Base-by-base conservation (phyloP, 257 asterid species). In the Solanum sejunctum region DNA sequence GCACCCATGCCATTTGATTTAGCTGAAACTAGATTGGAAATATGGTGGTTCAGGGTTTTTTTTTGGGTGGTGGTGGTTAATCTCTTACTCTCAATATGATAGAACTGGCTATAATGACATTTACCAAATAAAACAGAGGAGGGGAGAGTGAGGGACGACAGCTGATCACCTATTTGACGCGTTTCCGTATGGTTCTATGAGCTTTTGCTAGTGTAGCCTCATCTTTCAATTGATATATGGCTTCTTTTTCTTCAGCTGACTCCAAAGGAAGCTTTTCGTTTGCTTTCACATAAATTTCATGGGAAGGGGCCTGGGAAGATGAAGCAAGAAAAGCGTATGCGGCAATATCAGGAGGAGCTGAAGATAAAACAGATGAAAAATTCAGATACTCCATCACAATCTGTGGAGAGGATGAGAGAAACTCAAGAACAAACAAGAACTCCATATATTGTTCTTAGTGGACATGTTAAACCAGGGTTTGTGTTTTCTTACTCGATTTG, bases 241-340 rank as follows among this genome's bases (percentile, higher is more conserved):
- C 64, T 83, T 85, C 51, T 83, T 54, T 21, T 87, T 84, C 75
- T 43, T 88, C 96, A 95, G 99, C 84, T 97, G 91, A 95, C 99
- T 47, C 99, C 97, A 69, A 97, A 95, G 89, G 99, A 97, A 91
- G 94, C 96, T 63, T 97, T 93, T 86, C 94, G 98, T 83, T 88
- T 87, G 89, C 87, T 97, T 86, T 97, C 98, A 49, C 98, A 97
- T 88, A 97, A 90, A 89, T 97, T 97, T 88, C 99, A 97, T 23
- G 99, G 98, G n/a, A 97, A 97, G 88, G 98, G 95, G 12, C 99
- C 98, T 60, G 98, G 98, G 78, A 97, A 97, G 91, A 93, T 89
- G 96, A 97, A 97, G 83, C 97, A 90, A 88, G 98, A 96, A 85
- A 96, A 96, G 91, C 94, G 97, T 67, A 92, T 95, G 97, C 88